A percentile compares a stretch with the other conserved stretches of the same genome.
Evolutionary conservation across 257 asterid species (phyloP).

Genomic region (Solanum lycopersicoides): DNA sequence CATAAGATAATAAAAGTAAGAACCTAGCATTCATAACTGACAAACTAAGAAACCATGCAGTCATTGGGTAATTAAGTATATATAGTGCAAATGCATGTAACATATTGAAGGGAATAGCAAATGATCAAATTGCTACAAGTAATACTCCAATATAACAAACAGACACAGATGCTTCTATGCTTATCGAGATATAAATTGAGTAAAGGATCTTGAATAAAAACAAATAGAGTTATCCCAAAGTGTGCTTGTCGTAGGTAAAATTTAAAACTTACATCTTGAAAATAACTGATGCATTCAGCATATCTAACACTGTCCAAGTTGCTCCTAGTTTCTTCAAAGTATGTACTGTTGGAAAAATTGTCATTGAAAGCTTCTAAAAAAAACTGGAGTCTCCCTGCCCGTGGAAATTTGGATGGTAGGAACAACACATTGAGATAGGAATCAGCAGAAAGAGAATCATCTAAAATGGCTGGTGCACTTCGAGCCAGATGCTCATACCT

Average conservation of each 20-base stretch:
- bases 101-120: background rate
- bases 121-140: background rate
- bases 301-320: slow-evolving; percentile 86
- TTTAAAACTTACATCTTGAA: slow-evolving; percentile 64
- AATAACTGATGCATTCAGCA: slow-evolving; percentile 72
- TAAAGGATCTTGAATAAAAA: background rate
- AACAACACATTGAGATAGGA: slow-evolving; percentile 88
- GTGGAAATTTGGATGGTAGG: slow-evolving; percentile 96
- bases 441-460: slow-evolving; percentile 98
- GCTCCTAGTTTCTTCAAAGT: slow-evolving; percentile 77
- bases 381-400: slow-evolving; percentile 88
- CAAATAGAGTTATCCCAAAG: background rate
- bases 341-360: slow-evolving; percentile 25
- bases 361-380: slow-evolving; percentile 52
- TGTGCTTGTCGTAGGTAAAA: background rate
- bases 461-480: slow-evolving; percentile 94
- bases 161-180: background rate
- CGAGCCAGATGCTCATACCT: slow-evolving; percentile 95
- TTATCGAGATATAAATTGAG: background rate
- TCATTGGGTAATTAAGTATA: background rate
- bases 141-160: background rate
- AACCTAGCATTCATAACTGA: background rate
- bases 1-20: background rate
- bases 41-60: background rate
- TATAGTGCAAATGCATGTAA: background rate